A percentile compares a stretch with the other conserved stretches of the same genome.
Conservation (phyloP, 139 green algal species). For the Tetradesmus lagerheimii region DNA sequence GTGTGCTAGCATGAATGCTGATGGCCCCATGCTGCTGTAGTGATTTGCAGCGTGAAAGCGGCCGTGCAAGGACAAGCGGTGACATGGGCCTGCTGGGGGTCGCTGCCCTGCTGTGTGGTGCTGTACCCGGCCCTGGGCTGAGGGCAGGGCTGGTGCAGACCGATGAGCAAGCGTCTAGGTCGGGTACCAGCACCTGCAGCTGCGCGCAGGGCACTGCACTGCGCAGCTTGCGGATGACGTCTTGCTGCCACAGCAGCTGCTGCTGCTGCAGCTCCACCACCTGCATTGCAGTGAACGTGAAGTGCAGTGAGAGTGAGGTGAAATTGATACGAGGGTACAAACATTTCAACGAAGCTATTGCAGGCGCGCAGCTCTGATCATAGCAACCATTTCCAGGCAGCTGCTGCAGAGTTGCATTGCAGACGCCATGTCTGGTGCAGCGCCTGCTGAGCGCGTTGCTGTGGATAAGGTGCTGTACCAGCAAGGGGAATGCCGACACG, state of each 20-base stretch:
- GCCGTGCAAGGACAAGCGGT: background rate
- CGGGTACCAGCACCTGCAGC: background rate
- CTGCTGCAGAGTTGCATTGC: too few relatives aligned
- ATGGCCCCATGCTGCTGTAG: background rate
- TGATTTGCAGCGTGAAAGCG: background rate
- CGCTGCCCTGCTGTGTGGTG: background rate
- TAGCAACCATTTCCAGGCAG: too few relatives aligned
- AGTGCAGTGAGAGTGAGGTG: too few relatives aligned
- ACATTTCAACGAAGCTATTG: too few relatives aligned
- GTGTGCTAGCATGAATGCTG: background rate
- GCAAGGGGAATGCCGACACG: too few relatives aligned
- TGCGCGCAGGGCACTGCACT: background rate
- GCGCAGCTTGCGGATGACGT: background rate
- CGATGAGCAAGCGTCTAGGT: background rate
- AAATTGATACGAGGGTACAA: too few relatives aligned
- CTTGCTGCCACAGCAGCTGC: slow-evolving; percentile 12
- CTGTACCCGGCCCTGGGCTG: background rate
- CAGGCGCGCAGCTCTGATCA: too few relatives aligned
- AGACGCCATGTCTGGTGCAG: background rate
- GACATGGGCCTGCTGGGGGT: background rate
- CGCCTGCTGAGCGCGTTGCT: too few relatives aligned
- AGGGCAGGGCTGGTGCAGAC: background rate
- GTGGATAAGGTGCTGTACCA: too few relatives aligned
- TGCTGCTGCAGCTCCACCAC: slow-evolving; percentile 29
- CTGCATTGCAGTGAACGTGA: background rate